Base-by-base conservation (phyloP, 164 flowering plant species). In the Protea cynaroides region DNA sequence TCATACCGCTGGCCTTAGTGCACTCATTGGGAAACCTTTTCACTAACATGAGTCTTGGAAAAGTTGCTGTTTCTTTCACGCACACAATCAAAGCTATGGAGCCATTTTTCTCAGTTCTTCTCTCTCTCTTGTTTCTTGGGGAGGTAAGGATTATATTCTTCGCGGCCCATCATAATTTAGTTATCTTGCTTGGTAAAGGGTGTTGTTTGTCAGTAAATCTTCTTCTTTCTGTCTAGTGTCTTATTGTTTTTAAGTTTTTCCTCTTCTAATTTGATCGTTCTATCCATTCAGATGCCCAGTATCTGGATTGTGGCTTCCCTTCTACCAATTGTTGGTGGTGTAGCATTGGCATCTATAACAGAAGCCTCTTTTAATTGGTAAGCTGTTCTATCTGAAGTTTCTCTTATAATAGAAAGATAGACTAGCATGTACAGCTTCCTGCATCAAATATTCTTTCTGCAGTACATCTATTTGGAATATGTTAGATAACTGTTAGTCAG, bases 21-120 rank as follows among this genome's bases (percentile, higher is more conserved):
- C 99, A 94, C 75, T 78, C 87, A 7, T 62, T 94, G 65, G 99
- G 96, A 23, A 91, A 94, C 71, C 93, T 91, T 52, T 94, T 94
- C 77, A 91, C 96, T 25, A 94, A 94, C 67, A 88, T 94, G 96
- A 94, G 99, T 78, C 96, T 94, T 53, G 99, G 97, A n/a, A 89
- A 91, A 76, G 99, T 94, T 70, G 83, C 99, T 40, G 97, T 94
- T 65, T 94, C 99, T 29, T 94, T 94, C 73, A 94, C 99, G 44
- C 97, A 94, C 75, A 94, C 99, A 17, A 88, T 91, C 68, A 94
- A 94, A 80, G 99, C 99, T 51, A 86, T 82, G 86, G 99, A 94
- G 79, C 99, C 99, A 19, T 91, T 94, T 70, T 94, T 94, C 84
- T 89, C 97, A 17, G 97, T 91, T 69, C 53, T 94, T 23, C 88